These are phyloP conservation scores for Penicillium turbatum DNA, from an alignment of 495 filamentous ascomycete genomes.

Conservation along the genomic window DNA sequence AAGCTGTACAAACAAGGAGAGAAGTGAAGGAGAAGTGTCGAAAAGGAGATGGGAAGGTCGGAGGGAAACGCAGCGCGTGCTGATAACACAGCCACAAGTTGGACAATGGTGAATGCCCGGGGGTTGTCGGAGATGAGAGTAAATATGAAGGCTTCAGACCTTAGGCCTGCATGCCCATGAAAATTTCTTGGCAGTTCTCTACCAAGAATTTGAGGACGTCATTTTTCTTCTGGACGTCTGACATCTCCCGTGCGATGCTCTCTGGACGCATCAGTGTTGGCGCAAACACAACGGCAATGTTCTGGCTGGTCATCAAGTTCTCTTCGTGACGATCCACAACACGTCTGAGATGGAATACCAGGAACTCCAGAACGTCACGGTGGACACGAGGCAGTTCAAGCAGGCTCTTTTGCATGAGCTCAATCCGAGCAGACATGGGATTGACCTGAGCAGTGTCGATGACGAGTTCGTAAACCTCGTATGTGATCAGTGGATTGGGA, in stretches of 20 bases:
- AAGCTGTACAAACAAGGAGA: slow-evolving; percentile 17
- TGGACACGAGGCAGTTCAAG: slow-evolving; percentile 76
- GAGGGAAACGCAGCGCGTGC: neutral
- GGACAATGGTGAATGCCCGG: slow-evolving; percentile 30
- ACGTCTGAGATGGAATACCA: slow-evolving; percentile 88
- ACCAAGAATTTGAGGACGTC: slow-evolving; percentile 84
- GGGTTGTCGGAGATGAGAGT: neutral
- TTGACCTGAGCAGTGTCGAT: slow-evolving; percentile 61
- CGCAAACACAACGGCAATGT: slow-evolving; percentile 95
- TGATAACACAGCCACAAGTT: slow-evolving; percentile 26
- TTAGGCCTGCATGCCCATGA: slow-evolving; percentile 47
- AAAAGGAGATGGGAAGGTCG: neutral
- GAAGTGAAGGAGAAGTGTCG: neutral
- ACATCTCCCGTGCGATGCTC: slow-evolving; percentile 89
- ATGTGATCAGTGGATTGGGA: slow-evolving; percentile 86
- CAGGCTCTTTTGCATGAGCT: slow-evolving; percentile 64
- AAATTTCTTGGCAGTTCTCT: slow-evolving; percentile 77
- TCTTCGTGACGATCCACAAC: slow-evolving; percentile 78
- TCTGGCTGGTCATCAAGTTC: slow-evolving; percentile 92
- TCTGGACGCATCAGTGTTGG: slow-evolving; percentile 93
- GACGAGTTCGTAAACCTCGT: slow-evolving; percentile 84
- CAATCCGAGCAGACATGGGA: slow-evolving; percentile 49
- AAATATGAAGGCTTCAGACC: neutral
- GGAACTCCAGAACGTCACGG: slow-evolving; percentile 82
- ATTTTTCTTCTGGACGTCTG: slow-evolving; percentile 90